phyloP scores from a whole-genome alignment of 192 early-diverging fungal genomes.

The Linnemannia exigua region DNA sequence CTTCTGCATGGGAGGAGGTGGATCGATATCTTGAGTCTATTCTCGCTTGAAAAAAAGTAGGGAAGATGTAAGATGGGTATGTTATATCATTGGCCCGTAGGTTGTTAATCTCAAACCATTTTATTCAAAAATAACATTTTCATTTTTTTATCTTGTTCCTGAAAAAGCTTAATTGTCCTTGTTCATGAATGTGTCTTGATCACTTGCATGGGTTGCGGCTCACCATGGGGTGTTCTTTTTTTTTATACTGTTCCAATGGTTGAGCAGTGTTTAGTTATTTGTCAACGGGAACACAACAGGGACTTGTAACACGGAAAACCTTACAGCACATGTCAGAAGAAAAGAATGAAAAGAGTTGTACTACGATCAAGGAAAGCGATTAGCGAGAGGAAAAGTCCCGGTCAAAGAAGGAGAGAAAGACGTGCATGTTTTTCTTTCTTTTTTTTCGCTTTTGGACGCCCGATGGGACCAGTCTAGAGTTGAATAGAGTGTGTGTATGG shows the following conservation, averaged over 20 bases:
- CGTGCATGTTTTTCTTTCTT: neutral
- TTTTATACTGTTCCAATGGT: neutral
- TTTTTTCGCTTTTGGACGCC: neutral
- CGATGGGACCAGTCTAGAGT: neutral
- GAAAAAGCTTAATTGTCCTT: neutral
- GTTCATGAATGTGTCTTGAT: neutral
- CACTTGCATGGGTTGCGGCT: neutral
- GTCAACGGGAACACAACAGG: too few relatives aligned
- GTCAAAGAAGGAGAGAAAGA: neutral
- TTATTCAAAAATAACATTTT: constrained; percentile 1
- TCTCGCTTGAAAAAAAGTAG: neutral
- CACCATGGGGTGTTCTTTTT: neutral
- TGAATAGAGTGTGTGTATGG: neutral
- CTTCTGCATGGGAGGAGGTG: constrained; percentile 31
- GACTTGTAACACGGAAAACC: too few relatives aligned
- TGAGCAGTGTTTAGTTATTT: too few relatives aligned
- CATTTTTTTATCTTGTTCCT: neutral
- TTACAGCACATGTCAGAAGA: too few relatives aligned
- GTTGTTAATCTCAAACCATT: too few relatives aligned
- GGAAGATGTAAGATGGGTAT: neutral
- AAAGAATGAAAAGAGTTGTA: too few relatives aligned
- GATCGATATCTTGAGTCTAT: constrained; percentile 30
- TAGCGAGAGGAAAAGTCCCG: neutral
- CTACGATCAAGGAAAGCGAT: neutral
- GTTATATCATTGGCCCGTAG: neutral